Evolutionary conservation across 1,139 yeast species (phyloP), one percentile per base, ranked within the genome.

Genomic region (Suhomyces ambrosiae): DNA sequence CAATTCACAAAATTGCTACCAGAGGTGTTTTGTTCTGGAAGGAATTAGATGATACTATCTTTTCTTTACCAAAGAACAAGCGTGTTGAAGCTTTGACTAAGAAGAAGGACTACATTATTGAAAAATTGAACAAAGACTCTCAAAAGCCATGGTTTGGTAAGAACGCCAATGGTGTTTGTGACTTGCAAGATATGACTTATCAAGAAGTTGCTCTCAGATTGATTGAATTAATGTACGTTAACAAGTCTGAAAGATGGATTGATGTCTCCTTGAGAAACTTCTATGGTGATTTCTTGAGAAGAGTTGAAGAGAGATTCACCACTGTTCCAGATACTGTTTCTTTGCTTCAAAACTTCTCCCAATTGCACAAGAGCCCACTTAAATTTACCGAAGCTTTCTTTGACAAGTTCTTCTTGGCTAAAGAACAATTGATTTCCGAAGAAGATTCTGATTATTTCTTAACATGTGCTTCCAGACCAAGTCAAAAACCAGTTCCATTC

Each of bases 1-100:
- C 98, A 58, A 92, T 92, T 60, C 99, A 92, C 71, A 92, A 92
- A 74, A 79, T 92, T 56, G 98, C 98, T 27, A 92, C 99, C 41
- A 86, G 98, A 65, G 97, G 97, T 75, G 97, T 92, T 46, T 63
- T 87, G 66, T 80, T 92, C 61, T 92, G 99, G 99, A 85, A 85
- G 62, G 97, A 92, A 68, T 75, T 92, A 70, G 99, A 92, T 65
- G 94, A 88, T 52, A 87, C 96, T 34, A 80, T 92, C 53, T 92
- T 92, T 76, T 76, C 79, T 56, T 76, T 89, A 62, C 97, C 98
- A 60, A 89, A 90, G 74, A 80, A 80, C 65, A 92, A 92, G 71
- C 70, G 94, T 49, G 70, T 86, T 38, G 95, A 86, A 36, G 90
- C 94, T 35, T 75, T 92, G 58, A 77, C 68, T 55, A 78, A 86